Conservation (phyloP, 768 basidiomycete genomes). For the Filobasidium floriforme region DNA sequence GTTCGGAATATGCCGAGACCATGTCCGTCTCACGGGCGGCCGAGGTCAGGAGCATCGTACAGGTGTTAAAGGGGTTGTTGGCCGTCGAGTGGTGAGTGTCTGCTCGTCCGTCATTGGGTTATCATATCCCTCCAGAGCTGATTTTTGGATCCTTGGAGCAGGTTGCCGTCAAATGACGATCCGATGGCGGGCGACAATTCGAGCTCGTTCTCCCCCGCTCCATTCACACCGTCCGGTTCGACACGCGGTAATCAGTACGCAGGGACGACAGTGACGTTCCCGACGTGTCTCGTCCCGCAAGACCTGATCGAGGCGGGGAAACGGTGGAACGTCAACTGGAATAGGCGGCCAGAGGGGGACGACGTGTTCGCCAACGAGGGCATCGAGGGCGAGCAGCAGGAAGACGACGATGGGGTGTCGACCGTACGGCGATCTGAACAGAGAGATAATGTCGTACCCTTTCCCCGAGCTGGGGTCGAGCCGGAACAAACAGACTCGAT, state of each 20-base stretch:
- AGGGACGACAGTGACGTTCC: not conserved
- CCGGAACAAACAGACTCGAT: not conserved
- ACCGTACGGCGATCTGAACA: too few species aligned
- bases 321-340: conserved; percentile 6
- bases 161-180: conserved; percentile 8
- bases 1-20: conserved; percentile 18
- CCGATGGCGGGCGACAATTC: not conserved
- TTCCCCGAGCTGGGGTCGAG: not conserved
- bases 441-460: not conserved
- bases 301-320: conserved; percentile 17
- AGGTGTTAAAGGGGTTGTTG: conserved; percentile 9
- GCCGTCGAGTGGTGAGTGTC: conserved; percentile 17
- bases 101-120: not conserved
- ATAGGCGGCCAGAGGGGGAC: not conserved
- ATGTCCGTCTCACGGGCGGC: conserved; percentile 6
- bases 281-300: conserved; percentile 17
- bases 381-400: not conserved
- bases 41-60: conserved; percentile 2
- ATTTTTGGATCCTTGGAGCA: not conserved
- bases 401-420: too few species aligned
- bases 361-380: too few species aligned
- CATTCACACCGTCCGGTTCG: not conserved
- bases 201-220: conserved; percentile 4
- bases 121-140: not conserved
- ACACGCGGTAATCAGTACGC: not conserved